Base-by-base conservation (phyloP, 1,284 basidiomycete species). In the Sporisorium exsertum region DNA sequence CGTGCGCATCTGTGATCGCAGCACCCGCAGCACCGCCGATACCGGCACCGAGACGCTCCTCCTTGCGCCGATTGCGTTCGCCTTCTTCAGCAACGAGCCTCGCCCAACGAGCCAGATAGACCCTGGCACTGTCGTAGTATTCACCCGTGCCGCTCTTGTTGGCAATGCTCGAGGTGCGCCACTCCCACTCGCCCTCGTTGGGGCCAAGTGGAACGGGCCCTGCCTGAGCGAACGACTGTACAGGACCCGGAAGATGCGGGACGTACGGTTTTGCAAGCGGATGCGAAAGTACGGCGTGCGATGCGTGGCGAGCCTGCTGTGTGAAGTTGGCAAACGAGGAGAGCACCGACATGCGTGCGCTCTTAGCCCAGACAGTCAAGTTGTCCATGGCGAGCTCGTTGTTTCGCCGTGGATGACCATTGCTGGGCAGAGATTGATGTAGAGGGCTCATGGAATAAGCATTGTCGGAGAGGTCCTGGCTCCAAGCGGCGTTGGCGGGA, bases 91-190 rank as follows among this genome's bases (percentile, higher is more conserved):
- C 96, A 0, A 99, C 96, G 51, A 94, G 91, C 26, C 95, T 89
- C 0, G 97, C 96, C 97, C 97, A 99, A 32, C 94, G 90, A 1
- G 97, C 97, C 9, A 99, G 89, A 85, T 98, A 99, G 6, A 99
- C 94, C 3, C 96, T 88, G 0, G 97, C 96, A 64, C 92, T 93
- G 86, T 99, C 97, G 84, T 96, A 99, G 84, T 97, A 99, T 55
- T 83, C 78, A 37, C 71, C 79, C 35, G 64, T 70, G 7, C 77
- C 74, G 27, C 72, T 70, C 42, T 73, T 64, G 52, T 72, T 72
- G 37, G 68, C 69, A 18, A 80, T 72, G 46, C 60, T 73, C 22
- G 72, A 68, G 33, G 64, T 75, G 42, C 64, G 59, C 74, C 72
- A 72, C 24, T 68, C 74, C 79, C 79, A 82, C 33, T 77, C 77